Evolutionary conservation across 2,329 filamentous ascomycete genomes (phyloP).

Genomic region (Akanthomyces muscarius): DNA sequence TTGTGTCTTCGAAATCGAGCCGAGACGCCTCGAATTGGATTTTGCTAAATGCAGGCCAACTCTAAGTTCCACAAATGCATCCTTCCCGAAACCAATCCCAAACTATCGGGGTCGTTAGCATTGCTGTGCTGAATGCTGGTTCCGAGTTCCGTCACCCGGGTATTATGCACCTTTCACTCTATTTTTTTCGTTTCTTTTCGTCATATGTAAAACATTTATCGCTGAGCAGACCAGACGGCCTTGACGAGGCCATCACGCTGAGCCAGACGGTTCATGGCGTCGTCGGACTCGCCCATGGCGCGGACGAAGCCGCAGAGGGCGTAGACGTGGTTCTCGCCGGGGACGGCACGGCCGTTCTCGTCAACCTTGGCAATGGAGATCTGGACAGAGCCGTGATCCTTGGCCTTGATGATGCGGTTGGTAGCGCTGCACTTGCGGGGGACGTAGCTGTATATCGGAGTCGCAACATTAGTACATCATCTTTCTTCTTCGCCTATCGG

Average conservation of each 20-base stretch:
- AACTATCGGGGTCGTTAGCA: slow-evolving; percentile 20
- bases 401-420: slow-evolving; percentile 99
- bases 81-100: slow-evolving; percentile 35
- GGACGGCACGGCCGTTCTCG: slow-evolving; percentile 91
- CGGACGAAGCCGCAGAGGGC: slow-evolving; percentile 97
- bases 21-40: slow-evolving; percentile 45
- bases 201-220: slow-evolving; percentile 41
- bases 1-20: slow-evolving; percentile 40
- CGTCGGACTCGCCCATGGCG: slow-evolving; percentile 96
- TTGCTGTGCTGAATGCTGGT: slow-evolving; percentile 1
- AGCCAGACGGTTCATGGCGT: slow-evolving; percentile 89
- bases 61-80: slow-evolving; percentile 39
- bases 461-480: slow-evolving; percentile 25
- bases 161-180: slow-evolving; percentile 23
- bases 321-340: slow-evolving; percentile 96
- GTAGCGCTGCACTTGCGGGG: slow-evolving; percentile 98
- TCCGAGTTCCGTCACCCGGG: slow-evolving; percentile 15
- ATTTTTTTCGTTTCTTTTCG: slow-evolving; percentile 17
- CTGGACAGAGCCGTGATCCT: slow-evolving; percentile 98
- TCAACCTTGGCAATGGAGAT: slow-evolving; percentile 97
- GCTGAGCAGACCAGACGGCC: slow-evolving; percentile 84
- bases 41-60: slow-evolving; percentile 41
- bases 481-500: slow-evolving; percentile 15
- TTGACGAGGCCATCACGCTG: slow-evolving; percentile 97
- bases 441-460: slow-evolving; percentile 67